A percentile compares a stretch with the other conserved stretches of the same genome.
Conservation (phyloP, 2,329 filamentous ascomycete species). For the Diaporthe velutina region DNA sequence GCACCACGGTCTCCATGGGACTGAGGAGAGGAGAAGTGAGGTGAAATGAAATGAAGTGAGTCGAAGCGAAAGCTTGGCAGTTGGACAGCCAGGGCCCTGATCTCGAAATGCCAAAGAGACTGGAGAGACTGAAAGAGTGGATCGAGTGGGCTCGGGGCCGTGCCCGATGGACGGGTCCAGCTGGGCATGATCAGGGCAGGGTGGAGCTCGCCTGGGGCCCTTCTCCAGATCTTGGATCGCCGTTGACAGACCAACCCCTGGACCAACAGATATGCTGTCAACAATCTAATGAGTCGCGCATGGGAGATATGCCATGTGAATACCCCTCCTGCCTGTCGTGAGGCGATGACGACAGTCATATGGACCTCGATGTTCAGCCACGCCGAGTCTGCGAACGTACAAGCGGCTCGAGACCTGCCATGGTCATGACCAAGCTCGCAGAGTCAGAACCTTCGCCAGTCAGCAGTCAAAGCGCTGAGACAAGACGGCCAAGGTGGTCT, state of each 20-base stretch:
- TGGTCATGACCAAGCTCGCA: neutral
- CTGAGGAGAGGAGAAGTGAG: neutral
- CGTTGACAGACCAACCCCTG: constrained; percentile 19
- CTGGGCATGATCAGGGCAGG: constrained; percentile 26
- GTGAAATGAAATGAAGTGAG: constrained; percentile 26
- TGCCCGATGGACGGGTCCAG: constrained; percentile 15
- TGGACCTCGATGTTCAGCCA: neutral
- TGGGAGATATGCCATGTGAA: neutral
- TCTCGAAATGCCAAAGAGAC: constrained; percentile 26
- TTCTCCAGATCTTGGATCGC: constrained; percentile 34
- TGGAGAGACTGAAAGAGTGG: constrained; percentile 16
- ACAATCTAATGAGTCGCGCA: neutral
- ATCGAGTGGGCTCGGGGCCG: constrained; percentile 13
- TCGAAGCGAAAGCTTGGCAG: constrained; percentile 28
- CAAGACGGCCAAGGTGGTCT: neutral
- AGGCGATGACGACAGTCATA: neutral
- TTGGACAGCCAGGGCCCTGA: constrained; percentile 19
- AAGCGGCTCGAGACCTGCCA: constrained; percentile 1
- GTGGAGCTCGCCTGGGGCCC: constrained; percentile 16
- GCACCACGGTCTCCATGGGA: neutral
- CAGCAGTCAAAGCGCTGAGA: constrained; percentile 26
- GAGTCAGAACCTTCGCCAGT: neutral
- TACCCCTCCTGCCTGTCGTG: neutral
- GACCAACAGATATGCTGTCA: neutral
- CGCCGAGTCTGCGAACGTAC: neutral